Evolutionary conservation across 2,329 filamentous ascomycete genomes (phyloP).

Genomic region (Cadophora luteo-olivacea): DNA sequence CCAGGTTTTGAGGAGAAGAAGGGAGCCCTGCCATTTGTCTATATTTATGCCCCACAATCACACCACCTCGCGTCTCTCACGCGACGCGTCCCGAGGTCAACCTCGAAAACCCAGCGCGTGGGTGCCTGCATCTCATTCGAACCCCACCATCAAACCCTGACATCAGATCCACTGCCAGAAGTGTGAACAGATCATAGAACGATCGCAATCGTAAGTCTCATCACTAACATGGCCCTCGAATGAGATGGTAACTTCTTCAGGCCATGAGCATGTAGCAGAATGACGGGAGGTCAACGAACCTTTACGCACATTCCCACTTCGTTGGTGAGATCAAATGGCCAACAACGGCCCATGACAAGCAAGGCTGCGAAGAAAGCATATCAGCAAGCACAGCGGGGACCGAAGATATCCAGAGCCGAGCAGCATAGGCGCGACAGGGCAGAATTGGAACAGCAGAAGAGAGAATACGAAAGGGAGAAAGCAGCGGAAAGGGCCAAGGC

Average conservation of each 20-base stretch:
- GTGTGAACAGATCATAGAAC: background rate
- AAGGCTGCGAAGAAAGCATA: conserved; percentile 56
- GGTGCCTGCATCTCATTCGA: background rate
- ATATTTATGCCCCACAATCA: background rate
- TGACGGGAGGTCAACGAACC: conserved; percentile 49
- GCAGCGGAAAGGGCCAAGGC: conserved; percentile 57
- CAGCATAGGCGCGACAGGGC: conserved; percentile 49
- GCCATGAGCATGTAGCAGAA: conserved; percentile 13
- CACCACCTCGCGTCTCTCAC: background rate
- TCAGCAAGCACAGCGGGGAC: conserved; percentile 49
- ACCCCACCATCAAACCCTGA: conserved; percentile 7
- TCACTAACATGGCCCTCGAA: background rate
- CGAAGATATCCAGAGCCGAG: conserved; percentile 50
- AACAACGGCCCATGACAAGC: conserved; percentile 54
- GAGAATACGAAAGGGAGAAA: conserved; percentile 61
- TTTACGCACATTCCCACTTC: conserved; percentile 52
- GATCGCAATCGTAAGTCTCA: background rate
- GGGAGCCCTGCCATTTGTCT: background rate
- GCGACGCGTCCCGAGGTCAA: conserved; percentile 3
- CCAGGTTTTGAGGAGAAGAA: too few relatives aligned
- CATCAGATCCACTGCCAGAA: background rate
- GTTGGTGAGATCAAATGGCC: conserved; percentile 35
- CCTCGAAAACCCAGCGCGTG: background rate
- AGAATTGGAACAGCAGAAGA: conserved; percentile 48
- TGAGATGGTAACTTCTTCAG: background rate